These are phyloP conservation scores for Thalassia testudinum DNA, from an alignment of 116 monocot species.

Conservation along the genomic window DNA sequence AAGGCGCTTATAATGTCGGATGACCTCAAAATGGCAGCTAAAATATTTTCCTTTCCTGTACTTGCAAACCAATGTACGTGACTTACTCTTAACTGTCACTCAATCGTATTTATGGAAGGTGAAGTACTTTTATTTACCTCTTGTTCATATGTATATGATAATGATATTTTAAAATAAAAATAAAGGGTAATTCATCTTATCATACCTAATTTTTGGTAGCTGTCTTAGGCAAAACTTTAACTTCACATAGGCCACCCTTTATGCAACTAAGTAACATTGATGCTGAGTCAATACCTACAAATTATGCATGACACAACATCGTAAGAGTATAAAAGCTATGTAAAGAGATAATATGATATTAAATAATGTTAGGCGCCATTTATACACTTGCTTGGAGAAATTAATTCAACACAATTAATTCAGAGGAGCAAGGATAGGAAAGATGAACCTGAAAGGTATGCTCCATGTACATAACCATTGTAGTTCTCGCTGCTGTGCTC, in stretches of 20 bases:
- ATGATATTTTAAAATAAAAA: too few species aligned
- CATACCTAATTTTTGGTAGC: background rate
- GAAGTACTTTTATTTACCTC: too few species aligned
- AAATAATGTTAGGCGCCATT: too few species aligned
- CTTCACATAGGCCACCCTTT: background rate
- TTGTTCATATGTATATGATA: too few species aligned
- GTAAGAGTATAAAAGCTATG: background rate
- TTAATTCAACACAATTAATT: background rate
- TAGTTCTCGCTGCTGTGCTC: slow-evolving; percentile 74
- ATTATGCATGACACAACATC: background rate
- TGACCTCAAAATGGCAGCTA: too few species aligned
- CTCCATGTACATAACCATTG: slow-evolving; percentile 84
- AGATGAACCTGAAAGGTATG: slow-evolving; percentile 46
- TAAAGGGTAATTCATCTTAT: too few species aligned
- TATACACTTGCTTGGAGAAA: too few species aligned
- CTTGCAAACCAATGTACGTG: too few species aligned
- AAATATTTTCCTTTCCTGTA: too few species aligned
- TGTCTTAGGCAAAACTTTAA: background rate
- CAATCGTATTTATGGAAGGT: too few species aligned
- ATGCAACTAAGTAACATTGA: slow-evolving; percentile 2
- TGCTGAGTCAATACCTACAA: slow-evolving; percentile 6
- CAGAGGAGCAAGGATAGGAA: background rate
- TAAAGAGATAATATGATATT: background rate
- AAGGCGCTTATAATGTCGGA: too few species aligned
- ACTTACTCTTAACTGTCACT: too few species aligned